phyloP scores from a whole-genome alignment of 305 asterid species.

The Ruellia speciosa region DNA sequence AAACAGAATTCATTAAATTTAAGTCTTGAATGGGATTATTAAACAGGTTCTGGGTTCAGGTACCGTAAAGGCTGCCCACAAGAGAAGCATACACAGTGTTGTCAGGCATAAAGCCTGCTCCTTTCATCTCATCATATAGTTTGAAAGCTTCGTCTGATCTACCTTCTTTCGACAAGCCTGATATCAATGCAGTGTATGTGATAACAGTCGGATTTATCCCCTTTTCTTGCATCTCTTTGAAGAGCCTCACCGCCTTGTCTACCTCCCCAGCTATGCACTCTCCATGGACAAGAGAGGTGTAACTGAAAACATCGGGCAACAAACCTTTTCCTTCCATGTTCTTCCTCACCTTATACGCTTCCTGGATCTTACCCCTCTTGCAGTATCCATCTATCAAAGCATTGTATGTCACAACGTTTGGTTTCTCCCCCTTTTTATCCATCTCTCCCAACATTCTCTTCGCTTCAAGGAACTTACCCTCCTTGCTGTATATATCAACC shows the following conservation, averaged over 20 bases:
- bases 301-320: conserved; percentile 37
- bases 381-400: conserved; percentile 48
- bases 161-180: conserved; percentile 59
- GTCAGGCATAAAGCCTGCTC: conserved; percentile 60
- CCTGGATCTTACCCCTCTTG: conserved; percentile 37
- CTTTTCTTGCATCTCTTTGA: conserved; percentile 44
- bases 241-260: conserved; percentile 59
- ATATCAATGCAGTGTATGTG: conserved; percentile 54
- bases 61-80: conserved; percentile 67
- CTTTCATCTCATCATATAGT: conserved; percentile 68
- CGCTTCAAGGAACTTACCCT: conserved; percentile 56
- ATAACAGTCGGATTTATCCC: conserved; percentile 36
- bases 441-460: conserved; percentile 37
- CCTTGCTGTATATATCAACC: conserved; percentile 53
- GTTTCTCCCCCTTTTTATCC: conserved; percentile 52
- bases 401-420: conserved; percentile 46
- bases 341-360: conserved; percentile 29
- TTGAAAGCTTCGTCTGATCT: conserved; percentile 68
- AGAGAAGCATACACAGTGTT: conserved; percentile 59
- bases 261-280: conserved; percentile 49
- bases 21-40: too few relatives aligned
- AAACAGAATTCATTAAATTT: too few relatives aligned
- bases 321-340: conserved; percentile 38
- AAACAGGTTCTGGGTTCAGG: too few relatives aligned
- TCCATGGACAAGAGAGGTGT: conserved; percentile 48